Base-by-base conservation (phyloP, 257 asterid species). In the Primulina tabacum region DNA sequence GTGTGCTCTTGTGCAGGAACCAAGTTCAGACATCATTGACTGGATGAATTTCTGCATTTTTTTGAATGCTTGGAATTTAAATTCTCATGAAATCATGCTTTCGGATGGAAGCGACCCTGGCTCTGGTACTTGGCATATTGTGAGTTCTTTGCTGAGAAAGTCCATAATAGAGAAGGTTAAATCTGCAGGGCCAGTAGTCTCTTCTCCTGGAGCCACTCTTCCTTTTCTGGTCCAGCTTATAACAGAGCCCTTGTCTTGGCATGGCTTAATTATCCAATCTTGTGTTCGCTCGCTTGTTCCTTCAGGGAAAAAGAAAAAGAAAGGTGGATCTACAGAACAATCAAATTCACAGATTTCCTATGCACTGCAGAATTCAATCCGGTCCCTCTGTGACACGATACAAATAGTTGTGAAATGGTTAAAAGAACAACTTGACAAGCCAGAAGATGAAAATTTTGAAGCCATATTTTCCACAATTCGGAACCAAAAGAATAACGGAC, bases 191-290 rank as follows among this genome's bases (percentile, higher is more conserved):
- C 75, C 89, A 24, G 17, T 83, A 30, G 32, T 75, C 16, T 78
- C 95, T 52, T 86, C 93, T 65, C 96, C 96, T 11, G 97, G 99
- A 28, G 73, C 65, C 28, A 85, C 83, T 77, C 82, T 94, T 69
- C 77, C 90, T 0, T 59, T 77, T 35, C 74, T 94, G 64, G 96
- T 89, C 59, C 97, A 88, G 74, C 81, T 94, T 70, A 75, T 94
- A 14, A 86, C 95, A 9, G 99, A 94, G 76, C 90, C 99, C 77
- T 73, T 91, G 68, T 80, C 99, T 68, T 94, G 99, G 99, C 96
- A 94, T 71, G 53, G 83, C 74, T 81, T 92, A 61, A 74, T 89
- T 62, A 81, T 92, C 78, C 96, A 86, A 56, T 86, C 97, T 43
- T 84, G 93, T 37, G 84, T 77, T 24, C 88, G 95, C 28, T 77